Base-by-base conservation (phyloP, 2,329 filamentous ascomycete genomes). In the Dryadomyces quercivorus region DNA sequence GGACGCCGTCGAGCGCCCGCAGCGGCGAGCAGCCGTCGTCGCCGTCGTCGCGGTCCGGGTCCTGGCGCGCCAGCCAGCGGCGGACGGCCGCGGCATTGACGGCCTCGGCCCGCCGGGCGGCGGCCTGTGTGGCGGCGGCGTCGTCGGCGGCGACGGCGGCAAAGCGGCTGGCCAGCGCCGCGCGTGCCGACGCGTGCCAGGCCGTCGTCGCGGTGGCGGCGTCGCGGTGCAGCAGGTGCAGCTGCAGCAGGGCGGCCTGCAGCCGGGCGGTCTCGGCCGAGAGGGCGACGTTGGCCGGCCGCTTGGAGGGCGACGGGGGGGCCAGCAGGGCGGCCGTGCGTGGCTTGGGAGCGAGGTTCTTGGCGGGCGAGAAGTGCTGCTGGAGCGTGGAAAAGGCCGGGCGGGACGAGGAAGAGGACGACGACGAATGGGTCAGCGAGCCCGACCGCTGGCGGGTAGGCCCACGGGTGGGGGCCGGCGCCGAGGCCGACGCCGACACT, bases 311-410 rank as follows among this genome's bases (percentile, higher is more conserved):
- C 2, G 80, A 79, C 0, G 81, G 76, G 0, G 81, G 76, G 18
- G 77, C 78, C 47, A 83, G 74, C 66, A 73, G 76, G 44, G 74
- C 71, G 15, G 79, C 70, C 0, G 78, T 78, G n/a, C 80, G 70
- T 5, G 82, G 80, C 57, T 86, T 86, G 0, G 82, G 79, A 0
- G 77, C 74, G 9, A 73, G 68, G 4, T 71, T 72, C 62, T 85
- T 85, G 47, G 78, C 77, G 0, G 84, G 83, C 31, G 80, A 83
- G 68, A 79, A 85, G 67, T 85, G 81, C 60, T 86, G 82, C 60
- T 86, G 82, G 43, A 80, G 74, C 0, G 77, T 84, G 50, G 73
- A 78, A 66, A 85, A 85, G 49, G 75, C 69, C 0, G 81, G 79
- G 9, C 75, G 75, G 26, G 70, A 67, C n/a, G 68, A 65, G 18